Evolutionary conservation across 371 early-diverging fungal species (phyloP).

Genomic region (Actinomortierella wolfii): DNA sequence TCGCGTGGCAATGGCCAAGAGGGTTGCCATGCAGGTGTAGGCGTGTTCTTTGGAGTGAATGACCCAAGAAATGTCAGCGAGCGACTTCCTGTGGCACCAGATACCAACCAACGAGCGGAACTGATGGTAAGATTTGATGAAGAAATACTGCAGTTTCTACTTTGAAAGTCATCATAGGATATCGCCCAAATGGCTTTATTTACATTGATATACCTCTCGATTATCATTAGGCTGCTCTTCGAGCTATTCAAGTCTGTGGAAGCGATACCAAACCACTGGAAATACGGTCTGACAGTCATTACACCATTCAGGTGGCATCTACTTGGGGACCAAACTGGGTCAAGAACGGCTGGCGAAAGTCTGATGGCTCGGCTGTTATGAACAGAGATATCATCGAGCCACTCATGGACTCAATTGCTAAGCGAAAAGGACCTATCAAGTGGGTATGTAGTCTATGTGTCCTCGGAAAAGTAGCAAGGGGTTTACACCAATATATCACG

Average conservation of each 20-base stretch:
- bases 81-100: constrained; percentile 59
- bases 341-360: constrained; percentile 61
- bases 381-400: constrained; percentile 77
- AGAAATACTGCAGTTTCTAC: no score
- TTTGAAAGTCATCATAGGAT: no score
- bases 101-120: constrained; percentile 92
- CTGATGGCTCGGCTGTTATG: constrained; percentile 59
- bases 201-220: no score
- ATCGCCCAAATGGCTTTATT: no score
- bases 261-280: constrained; percentile 37
- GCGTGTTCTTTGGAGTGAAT: constrained; percentile 79
- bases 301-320: constrained; percentile 65
- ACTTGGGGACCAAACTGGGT: constrained; percentile 77
- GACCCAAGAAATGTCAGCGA: constrained; percentile 80
- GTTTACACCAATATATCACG: no score
- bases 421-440: constrained; percentile 51
- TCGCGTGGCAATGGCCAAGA: constrained; percentile 67
- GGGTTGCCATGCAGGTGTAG: constrained; percentile 75
- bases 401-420: constrained; percentile 51
- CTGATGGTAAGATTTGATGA: constrained; percentile 60
- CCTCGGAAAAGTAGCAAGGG: no score
- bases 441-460: constrained; percentile 47
- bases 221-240: constrained; percentile 72
- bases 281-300: constrained; percentile 77
- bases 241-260: constrained; percentile 64